These are phyloP conservation scores for Cardiospermum halicacabum DNA, from an alignment of 345 rosid species.

Conservation along the genomic window DNA sequence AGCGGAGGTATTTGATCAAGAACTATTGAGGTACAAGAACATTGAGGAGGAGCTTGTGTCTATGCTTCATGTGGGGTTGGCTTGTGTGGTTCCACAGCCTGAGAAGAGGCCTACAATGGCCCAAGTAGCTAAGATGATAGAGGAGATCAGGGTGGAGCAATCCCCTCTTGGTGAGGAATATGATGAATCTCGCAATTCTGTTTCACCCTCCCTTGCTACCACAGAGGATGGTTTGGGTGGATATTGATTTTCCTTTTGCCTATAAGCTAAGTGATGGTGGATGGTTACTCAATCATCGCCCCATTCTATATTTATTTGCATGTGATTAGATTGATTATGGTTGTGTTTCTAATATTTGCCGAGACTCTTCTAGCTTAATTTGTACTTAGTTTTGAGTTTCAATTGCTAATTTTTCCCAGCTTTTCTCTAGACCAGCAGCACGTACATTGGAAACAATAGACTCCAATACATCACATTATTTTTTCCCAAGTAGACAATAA, in stretches of 20 bases:
- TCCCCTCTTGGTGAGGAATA: constrained; percentile 90
- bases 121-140: constrained; percentile 83
- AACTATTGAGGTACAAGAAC: constrained; percentile 89
- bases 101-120: constrained; percentile 86
- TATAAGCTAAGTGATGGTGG: neutral
- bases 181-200: constrained; percentile 82
- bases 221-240: constrained; percentile 67
- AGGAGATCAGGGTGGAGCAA: constrained; percentile 89
- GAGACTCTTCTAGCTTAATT: no score
- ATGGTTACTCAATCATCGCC: neutral
- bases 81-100: constrained; percentile 68
- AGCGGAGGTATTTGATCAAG: constrained; percentile 93
- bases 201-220: constrained; percentile 85
- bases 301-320: constrained; percentile 16
- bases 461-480: no score
- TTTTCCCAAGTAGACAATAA: no score
- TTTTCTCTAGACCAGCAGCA: no score
- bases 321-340: constrained; percentile 1
- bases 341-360: constrained; percentile 6
- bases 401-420: no score
- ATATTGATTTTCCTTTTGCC: constrained; percentile 21
- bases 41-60: constrained; percentile 87
- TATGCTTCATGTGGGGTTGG: constrained; percentile 85
- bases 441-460: no score
- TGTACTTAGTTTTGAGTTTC: no score